Percentiles rank a stretch among this genome's conserved stretches.
Conservation (phyloP, 768 basidiomycete species). For the Rhodotorula babjevae region DNA sequence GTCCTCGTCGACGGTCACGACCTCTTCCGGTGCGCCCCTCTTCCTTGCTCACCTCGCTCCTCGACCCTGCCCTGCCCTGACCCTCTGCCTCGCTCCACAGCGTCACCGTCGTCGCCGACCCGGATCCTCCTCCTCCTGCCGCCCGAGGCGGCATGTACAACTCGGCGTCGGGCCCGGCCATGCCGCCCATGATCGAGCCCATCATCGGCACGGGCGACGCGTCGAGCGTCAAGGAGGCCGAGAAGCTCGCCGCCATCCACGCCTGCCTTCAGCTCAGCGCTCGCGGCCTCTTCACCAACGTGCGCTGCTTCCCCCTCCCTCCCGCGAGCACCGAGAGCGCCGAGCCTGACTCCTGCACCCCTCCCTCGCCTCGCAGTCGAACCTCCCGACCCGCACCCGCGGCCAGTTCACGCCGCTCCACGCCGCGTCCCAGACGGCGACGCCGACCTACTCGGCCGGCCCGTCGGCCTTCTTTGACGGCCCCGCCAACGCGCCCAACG, state of each 20-base stretch:
- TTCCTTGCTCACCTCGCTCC: neutral
- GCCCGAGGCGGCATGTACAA: conserved; percentile 4
- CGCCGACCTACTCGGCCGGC: conserved; percentile 5
- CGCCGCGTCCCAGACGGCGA: neutral
- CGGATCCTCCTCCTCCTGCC: conserved; percentile 17
- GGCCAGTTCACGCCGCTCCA: conserved; percentile 8
- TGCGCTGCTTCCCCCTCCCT: neutral
- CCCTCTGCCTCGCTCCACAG: neutral
- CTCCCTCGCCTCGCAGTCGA: conserved; percentile 14
- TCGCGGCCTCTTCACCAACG: conserved; percentile 59
- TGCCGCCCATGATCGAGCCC: conserved; percentile 32
- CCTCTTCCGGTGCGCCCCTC: conserved; percentile 15
- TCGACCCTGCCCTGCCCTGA: no score
- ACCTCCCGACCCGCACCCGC: conserved; percentile 30
- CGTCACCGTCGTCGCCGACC: conserved; percentile 30
- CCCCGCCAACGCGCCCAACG: conserved; percentile 15
- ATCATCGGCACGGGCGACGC: conserved; percentile 64
- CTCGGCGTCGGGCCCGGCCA: neutral
- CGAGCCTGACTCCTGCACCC: neutral
- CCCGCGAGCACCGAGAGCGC: neutral
- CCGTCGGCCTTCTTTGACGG: conserved; percentile 17
- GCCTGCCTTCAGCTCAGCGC: conserved; percentile 66
- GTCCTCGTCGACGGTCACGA: conserved; percentile 4
- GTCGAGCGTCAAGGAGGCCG: conserved; percentile 59
- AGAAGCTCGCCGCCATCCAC: conserved; percentile 69